Base-by-base conservation (phyloP, 805 yeast genomes). In the Grigorovia transvaalensis region DNA sequence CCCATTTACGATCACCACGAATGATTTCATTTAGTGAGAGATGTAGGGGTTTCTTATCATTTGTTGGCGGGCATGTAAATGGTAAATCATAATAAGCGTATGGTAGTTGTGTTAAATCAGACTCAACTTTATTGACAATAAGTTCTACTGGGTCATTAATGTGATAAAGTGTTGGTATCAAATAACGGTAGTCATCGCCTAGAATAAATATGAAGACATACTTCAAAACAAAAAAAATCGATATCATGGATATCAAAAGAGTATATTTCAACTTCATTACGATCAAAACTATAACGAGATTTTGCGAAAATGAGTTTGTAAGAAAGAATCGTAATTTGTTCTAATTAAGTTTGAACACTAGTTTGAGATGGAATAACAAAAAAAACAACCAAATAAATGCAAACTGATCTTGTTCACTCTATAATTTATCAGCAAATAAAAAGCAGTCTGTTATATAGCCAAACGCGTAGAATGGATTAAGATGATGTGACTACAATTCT, bases 1-100 rank as follows among this genome's bases (percentile, higher is more conserved):
- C 81, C 83, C 86, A 81, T 48, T 84, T 78, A 50, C 95, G 71
- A 61, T 88, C 96, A 13, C 96, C 96, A 50, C 84, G 74, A 51
- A 88, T 71, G 18, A 89, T 81, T 59, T 86, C 91, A 15, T 89
- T 87, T 20, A 88, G 65, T 5, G 89, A 83, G 46, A 86, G 65
- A 56, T 82, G 84, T 18, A 84, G 68, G 2, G 86, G 82, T 53
- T 78, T 78, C n/a, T 79, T 72, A 6, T 71, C 61, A 2, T 61
- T 62, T 2, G 77, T 70, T 9, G 85, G 80, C 0, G 91, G 88
- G 67, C 96, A 88, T 1, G 86, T 82, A 64, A 88, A 88, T 1
- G 87, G 88, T 49, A 89, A 71, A 52, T 82, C 86, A 65, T 84
- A 81, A 65, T 86, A 88, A 0, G 85, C 80, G 62, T 74, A 85